Conservation (phyloP, 257 asterid species). For the Gardenia jasminoides region DNA sequence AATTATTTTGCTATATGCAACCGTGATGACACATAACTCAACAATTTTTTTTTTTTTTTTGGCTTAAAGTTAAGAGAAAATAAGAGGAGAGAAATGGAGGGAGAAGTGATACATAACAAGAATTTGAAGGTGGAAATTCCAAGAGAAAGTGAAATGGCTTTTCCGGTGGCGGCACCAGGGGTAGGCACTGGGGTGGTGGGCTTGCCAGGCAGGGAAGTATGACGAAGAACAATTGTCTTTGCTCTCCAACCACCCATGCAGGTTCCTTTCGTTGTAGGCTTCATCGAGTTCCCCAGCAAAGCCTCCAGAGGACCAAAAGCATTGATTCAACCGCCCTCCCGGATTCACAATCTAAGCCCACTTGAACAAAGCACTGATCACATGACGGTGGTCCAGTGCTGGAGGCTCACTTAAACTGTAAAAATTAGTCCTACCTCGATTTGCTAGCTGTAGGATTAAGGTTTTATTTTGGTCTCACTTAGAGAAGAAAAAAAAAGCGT, state of each 20-base stretch:
- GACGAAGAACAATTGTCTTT: constrained; percentile 52
- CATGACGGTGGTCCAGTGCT: constrained; percentile 12
- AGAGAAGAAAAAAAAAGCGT: not conserved
- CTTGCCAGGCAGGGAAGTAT: constrained; percentile 68
- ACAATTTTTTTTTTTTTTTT: not conserved
- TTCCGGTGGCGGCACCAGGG: constrained; percentile 24
- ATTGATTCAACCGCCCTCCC: constrained; percentile 31
- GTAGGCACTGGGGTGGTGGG: constrained; percentile 32
- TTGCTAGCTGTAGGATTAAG: too few relatives aligned
- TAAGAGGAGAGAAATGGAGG: constrained; percentile 38
- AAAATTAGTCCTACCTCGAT: too few relatives aligned
- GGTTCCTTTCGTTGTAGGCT: constrained; percentile 82
- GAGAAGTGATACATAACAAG: constrained; percentile 28
- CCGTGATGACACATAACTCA: not conserved
- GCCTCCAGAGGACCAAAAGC: constrained; percentile 64
- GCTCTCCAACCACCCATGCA: constrained; percentile 77
- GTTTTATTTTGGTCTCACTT: not conserved
- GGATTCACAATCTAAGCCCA: constrained; percentile 31
- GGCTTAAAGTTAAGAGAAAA: not conserved
- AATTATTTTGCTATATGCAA: not conserved
- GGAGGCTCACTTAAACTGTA: constrained; percentile 26
- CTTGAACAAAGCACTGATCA: not conserved
- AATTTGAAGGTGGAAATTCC: constrained; percentile 54
- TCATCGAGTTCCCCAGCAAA: constrained; percentile 61
- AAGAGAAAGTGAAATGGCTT: constrained; percentile 18